Conservation (phyloP, 495 filamentous ascomycete species). For the Aspergillus leporis region DNA sequence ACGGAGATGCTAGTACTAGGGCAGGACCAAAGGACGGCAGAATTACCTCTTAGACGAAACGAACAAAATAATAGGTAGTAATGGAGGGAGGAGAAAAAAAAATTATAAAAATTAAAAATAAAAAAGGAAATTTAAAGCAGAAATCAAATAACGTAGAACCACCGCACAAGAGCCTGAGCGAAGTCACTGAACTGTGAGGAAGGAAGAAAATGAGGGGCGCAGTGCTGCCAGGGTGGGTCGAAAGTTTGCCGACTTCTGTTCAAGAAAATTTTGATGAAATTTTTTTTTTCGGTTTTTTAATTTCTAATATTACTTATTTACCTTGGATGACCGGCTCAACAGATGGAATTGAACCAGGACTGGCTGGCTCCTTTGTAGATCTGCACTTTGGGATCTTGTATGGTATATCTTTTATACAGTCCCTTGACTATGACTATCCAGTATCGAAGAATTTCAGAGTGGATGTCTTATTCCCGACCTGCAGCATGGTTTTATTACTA, state of each 20-base stretch:
- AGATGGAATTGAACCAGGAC: constrained; percentile 8
- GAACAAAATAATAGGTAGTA: constrained; percentile 17
- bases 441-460: background rate
- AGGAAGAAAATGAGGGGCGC: constrained; percentile 23
- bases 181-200: constrained; percentile 18
- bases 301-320: background rate
- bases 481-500: background rate
- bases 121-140: no score
- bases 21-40: constrained; percentile 29
- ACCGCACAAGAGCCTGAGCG: constrained; percentile 19
- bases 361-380: constrained; percentile 14
- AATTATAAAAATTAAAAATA: constrained; percentile 16
- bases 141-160: constrained; percentile 10
- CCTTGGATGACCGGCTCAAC: constrained; percentile 10
- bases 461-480: background rate
- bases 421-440: background rate
- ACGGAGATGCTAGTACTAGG: constrained; percentile 21
- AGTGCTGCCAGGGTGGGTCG: constrained; percentile 24
- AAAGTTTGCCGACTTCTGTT: constrained; percentile 21
- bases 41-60: constrained; percentile 23
- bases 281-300: background rate
- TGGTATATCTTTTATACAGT: background rate
- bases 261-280: constrained; percentile 8
- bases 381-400: constrained; percentile 8
- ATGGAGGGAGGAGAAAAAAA: constrained; percentile 13